These are phyloP conservation scores for Pelomyxa schiedti DNA, from an alignment of 78 protist genomes.

Conservation along the genomic window DNA sequence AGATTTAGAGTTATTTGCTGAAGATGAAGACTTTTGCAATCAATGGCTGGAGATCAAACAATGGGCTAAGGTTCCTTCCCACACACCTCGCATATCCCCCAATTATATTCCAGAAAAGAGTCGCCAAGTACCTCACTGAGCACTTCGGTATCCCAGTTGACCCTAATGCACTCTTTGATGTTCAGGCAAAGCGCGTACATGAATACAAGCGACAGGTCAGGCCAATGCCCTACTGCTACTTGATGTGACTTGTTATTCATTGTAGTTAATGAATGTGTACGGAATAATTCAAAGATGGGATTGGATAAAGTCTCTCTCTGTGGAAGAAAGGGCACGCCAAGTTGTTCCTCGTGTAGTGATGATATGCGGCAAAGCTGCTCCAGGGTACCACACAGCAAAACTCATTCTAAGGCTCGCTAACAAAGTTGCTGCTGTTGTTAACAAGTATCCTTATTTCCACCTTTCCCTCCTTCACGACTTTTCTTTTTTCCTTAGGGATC, in stretches of 20 bases:
- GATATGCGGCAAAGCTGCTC: slow-evolving; percentile 93
- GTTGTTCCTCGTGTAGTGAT: slow-evolving; percentile 65
- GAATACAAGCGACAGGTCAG: slow-evolving; percentile 95
- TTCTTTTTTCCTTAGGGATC: no score
- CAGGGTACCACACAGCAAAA: slow-evolving; percentile 90
- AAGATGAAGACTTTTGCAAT: no score
- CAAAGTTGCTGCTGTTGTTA: slow-evolving; percentile 81
- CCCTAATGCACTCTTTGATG: slow-evolving; percentile 75
- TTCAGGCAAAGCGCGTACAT: slow-evolving; percentile 94
- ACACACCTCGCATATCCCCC: no score
- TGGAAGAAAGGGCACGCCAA: slow-evolving; percentile 25
- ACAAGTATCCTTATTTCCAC: no score
- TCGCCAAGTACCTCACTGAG: slow-evolving; percentile 50
- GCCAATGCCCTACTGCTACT: no score
- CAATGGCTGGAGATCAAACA: no score
- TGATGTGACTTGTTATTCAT: slow-evolving; percentile 21
- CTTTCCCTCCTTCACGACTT: no score
- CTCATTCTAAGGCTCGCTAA: slow-evolving; percentile 77
- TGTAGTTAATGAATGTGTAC: neutral
- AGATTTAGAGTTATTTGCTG: no score
- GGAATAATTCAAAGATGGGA: slow-evolving; percentile 43
- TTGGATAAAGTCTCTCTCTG: slow-evolving; percentile 24
- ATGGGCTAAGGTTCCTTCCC: no score
- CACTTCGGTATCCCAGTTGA: slow-evolving; percentile 56
- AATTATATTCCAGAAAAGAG: no score